A percentile compares a stretch with the other conserved stretches of the same genome.
Evolutionary conservation across 139 green algal genomes (phyloP).

Genomic region (Pleodorina starrii): DNA sequence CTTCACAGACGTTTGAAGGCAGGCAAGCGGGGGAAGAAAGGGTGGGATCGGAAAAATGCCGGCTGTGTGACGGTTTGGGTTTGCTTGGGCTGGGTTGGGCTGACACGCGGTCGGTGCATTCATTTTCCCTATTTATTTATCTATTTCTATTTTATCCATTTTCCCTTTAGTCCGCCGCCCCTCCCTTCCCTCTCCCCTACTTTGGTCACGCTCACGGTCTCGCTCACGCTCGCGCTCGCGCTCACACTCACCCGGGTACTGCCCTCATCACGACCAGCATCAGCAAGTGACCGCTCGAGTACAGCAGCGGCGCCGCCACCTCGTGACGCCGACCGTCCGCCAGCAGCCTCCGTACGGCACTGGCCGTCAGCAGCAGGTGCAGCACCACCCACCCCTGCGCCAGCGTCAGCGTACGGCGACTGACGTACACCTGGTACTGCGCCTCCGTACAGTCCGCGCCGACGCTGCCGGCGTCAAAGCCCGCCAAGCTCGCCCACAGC

Average conservation of each 20-base stretch:
- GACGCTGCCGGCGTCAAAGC: not conserved
- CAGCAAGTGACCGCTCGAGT: not conserved
- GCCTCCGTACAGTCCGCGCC: not conserved
- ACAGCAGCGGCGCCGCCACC: not conserved
- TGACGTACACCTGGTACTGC: slow-evolving; percentile 13
- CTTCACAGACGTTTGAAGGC: too few species aligned
- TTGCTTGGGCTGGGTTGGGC: too few species aligned
- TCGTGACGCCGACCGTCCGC: not conserved
- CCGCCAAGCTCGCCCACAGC: not conserved
- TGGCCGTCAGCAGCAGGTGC: slow-evolving; percentile 6
- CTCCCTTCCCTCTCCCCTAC: too few species aligned
- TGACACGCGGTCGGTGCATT: too few species aligned
- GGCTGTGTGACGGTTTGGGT: too few species aligned
- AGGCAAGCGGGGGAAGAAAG: too few species aligned
- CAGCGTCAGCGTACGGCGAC: not conserved
- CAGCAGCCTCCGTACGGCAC: not conserved
- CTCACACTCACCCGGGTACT: not conserved
- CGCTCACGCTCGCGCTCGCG: too few species aligned
- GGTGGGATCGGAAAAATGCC: too few species aligned
- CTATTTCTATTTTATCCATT: too few species aligned
- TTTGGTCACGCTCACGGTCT: too few species aligned
- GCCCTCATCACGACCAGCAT: not conserved
- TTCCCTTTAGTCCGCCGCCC: too few species aligned
- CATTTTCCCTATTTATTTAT: too few species aligned
- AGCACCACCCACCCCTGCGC: not conserved